Percentiles rank a stretch among this genome's conserved stretches.
Conservation (phyloP, 129 eudicot species). For the Silybum marianum region DNA sequence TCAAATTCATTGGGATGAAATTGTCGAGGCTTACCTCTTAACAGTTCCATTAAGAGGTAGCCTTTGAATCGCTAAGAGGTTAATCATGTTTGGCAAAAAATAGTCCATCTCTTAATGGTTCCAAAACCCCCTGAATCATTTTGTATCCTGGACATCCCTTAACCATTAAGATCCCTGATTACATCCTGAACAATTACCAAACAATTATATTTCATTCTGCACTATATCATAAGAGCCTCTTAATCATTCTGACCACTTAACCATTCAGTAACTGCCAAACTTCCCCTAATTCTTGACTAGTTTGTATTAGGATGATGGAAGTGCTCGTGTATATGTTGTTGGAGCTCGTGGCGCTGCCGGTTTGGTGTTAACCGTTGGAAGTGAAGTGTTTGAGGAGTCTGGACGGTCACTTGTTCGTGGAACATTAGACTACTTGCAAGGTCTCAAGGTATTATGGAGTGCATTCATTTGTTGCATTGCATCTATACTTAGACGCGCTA, state of each 20-base stretch:
- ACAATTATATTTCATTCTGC: too few species aligned
- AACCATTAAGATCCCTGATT: too few species aligned
- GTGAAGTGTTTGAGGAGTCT: slow-evolving; percentile 94
- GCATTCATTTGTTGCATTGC: neutral
- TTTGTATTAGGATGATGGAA: slow-evolving; percentile 81
- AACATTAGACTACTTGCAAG: slow-evolving; percentile 89
- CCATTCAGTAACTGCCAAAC: too few species aligned
- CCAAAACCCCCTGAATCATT: too few species aligned
- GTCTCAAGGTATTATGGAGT: slow-evolving; percentile 68
- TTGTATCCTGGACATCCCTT: too few species aligned
- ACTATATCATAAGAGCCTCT: too few species aligned
- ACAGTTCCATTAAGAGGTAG: too few species aligned
- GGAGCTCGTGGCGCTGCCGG: slow-evolving; percentile 98
- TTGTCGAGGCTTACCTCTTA: neutral
- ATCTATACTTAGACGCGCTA: neutral
- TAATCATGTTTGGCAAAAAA: too few species aligned
- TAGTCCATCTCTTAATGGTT: too few species aligned
- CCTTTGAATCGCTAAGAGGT: too few species aligned
- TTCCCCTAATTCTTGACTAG: neutral
- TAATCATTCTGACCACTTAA: too few species aligned
- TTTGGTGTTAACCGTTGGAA: slow-evolving; percentile 86
- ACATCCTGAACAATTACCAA: too few species aligned
- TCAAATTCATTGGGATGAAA: neutral
- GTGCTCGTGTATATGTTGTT: slow-evolving; percentile 76
- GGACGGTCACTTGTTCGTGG: slow-evolving; percentile 93